A percentile compares a stretch with the other conserved stretches of the same genome.
These are phyloP conservation scores for Podaxis mareebaensis DNA, from an alignment of 768 basidiomycete species.

Conservation along the genomic window DNA sequence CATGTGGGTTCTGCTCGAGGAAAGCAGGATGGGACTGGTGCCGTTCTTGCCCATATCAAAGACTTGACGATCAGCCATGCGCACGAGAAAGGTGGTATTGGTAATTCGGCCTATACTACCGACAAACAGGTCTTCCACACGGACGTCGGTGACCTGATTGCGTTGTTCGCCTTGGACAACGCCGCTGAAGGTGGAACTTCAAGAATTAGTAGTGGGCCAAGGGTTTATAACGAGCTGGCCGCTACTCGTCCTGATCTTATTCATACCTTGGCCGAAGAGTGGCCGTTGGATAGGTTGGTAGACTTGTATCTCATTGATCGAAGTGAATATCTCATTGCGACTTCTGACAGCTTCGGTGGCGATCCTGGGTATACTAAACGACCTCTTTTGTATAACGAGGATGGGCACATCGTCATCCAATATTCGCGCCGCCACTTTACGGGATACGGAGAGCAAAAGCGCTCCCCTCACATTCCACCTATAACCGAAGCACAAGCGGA, in stretches of 20 bases:
- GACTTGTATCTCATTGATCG: background rate
- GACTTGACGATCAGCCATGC: conserved; percentile 45
- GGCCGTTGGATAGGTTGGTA: conserved; percentile 41
- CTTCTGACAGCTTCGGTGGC: conserved; percentile 36
- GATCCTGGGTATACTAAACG: conserved; percentile 35
- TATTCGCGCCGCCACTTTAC: conserved; percentile 49
- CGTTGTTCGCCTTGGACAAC: conserved; percentile 40
- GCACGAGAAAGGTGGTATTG: conserved; percentile 40
- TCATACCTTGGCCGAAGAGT: conserved; percentile 39
- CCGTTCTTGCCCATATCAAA: conserved; percentile 48
- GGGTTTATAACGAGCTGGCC: conserved; percentile 48
- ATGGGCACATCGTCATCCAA: conserved; percentile 42
- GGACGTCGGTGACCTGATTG: conserved; percentile 47
- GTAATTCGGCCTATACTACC: conserved; percentile 47
- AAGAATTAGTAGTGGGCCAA: conserved; percentile 42
- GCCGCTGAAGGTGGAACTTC: conserved; percentile 47
- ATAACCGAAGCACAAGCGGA: conserved; percentile 52
- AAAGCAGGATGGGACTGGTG: conserved; percentile 43
- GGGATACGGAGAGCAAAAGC: conserved; percentile 36
- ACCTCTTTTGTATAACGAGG: conserved; percentile 41
- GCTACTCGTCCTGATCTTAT: conserved; percentile 46
- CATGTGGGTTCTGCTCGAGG: conserved; percentile 46
- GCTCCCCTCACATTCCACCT: conserved; percentile 41
- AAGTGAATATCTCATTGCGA: background rate
- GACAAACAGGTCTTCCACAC: conserved; percentile 54